Base-by-base conservation (phyloP, 2,329 filamentous ascomycete species). In the Paraphoma chrysanthemicola region DNA sequence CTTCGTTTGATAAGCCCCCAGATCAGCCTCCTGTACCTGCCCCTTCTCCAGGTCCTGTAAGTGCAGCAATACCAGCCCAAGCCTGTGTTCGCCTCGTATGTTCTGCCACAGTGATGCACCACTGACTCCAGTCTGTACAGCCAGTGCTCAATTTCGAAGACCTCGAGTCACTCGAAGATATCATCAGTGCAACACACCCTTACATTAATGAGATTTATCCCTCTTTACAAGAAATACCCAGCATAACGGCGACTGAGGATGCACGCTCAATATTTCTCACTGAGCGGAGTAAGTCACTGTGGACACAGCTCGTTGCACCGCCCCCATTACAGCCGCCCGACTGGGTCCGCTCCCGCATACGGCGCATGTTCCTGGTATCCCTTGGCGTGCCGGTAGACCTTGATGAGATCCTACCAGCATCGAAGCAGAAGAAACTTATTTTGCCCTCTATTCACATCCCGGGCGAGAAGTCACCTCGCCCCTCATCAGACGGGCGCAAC, bases 391-490 rank as follows among this genome's bases (percentile, higher is more conserved):
- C 95, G 1, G 92, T 99, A 44, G 95, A 99, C 70, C 84, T 99
- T 0, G 95, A 99, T 77, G 95, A 99, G 80, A 98, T 99, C 53
- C 86, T 99, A 7, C 95, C 95, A 0, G 93, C 94, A 0, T 96
- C 92, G 11, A 98, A 98, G 78, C 95, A 99, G 76, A 98, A 98
- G 84, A 98, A 98, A 75, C 88, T 99, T 16, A 86, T 99, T 4
- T 85, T 99, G 1, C 95, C 95, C 0, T 97, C 93, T 6, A 88
- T 95, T 46, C 69, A 74, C 57, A 71, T 76, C 29, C 64, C 72
- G 1, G 73, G 73, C 38, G 74, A 76, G 12, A 70, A 74, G n/a
- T 76, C 75, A 1, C 75, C 75, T 3, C 66, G 74, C 42, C 70
- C 68, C 0, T 77, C 75, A 0, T 74, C 75, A 4, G 77, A 80